Evolutionary conservation across 352 stramenopile genomes (phyloP), one percentile per base, ranked within the genome.

Genomic region (Globisporangium cylindrosporum): DNA sequence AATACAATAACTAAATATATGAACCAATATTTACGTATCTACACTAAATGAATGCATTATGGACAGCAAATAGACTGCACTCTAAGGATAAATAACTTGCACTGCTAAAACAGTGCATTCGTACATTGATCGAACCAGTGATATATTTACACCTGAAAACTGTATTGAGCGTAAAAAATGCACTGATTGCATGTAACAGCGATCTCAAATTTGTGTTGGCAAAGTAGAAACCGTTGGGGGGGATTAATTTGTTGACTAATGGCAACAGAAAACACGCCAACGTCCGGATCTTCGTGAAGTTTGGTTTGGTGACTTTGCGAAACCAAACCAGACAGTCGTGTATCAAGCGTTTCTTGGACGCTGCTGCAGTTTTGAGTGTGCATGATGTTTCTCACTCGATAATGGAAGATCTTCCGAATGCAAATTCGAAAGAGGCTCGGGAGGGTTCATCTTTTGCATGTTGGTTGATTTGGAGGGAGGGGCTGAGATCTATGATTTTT

Each of bases 401-500:
- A 49, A 49, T 15, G 41, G 41, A 49, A 49, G 41, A 46, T 20
- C 18, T 49, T 49, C 1, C 41, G 29, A 32, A 32, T 32, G 29
- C 29, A 32, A 32, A 49, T 49, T 20, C 41, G 41, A 18, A 49
- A 49, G 41, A 49, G 41, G 41, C 41, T 49, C 5, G 4, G 5
- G 41, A 49, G 15, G 41, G 15, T n/a, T 49, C 15, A 49, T 49
- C 41, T 27, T 34, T 55, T 54, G 24, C 34, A 32, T 54, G 25
- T 34, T 38, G 58, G n/a, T 54, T 63, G 36, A 24, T 51, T 51
- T 51, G 20, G 43, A 2, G 4, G 29, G 29, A 32, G 29, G 29
- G 18, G 43, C 41, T 51, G 43, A 51, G 43, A 51, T 51, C 43
- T 51, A 51, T 51, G 43, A 51, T 34, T 63, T 25, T 49, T 53